Evolutionary conservation across 176 grass and related monocot species (phyloP).

Genomic region (Typha latifolia): DNA sequence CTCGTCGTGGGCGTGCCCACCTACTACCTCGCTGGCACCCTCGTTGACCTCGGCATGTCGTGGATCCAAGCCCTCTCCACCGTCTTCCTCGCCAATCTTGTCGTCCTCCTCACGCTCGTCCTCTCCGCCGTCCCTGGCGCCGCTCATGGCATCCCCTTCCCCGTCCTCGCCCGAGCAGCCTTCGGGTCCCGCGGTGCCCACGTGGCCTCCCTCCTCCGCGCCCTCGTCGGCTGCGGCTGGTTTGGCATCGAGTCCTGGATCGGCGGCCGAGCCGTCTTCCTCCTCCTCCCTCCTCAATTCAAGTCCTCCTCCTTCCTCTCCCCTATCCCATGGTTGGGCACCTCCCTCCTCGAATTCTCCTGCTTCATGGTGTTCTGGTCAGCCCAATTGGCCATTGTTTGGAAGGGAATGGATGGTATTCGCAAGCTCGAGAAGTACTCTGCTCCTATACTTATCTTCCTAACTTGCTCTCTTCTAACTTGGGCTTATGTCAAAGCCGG

Average conservation of each 20-base stretch:
- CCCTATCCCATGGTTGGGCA: constrained; percentile 39
- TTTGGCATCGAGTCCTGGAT: constrained; percentile 97
- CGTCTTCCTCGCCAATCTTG: constrained; percentile 46
- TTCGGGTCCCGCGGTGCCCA: constrained; percentile 68
- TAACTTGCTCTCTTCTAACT: constrained; percentile 58
- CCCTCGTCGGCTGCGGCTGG: constrained; percentile 79
- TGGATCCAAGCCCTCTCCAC: constrained; percentile 73
- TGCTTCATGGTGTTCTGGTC: constrained; percentile 85
- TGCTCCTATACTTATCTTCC: constrained; percentile 57
- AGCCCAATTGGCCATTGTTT: constrained; percentile 59
- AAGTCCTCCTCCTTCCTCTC: constrained; percentile 39
- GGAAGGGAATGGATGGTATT: constrained; percentile 75
- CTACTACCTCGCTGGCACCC: constrained; percentile 87
- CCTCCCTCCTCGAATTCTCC: constrained; percentile 58
- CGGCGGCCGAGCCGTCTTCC: constrained; percentile 63
- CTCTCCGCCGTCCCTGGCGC: constrained; percentile 60
- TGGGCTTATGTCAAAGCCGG: constrained; percentile 75
- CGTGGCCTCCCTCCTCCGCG: constrained; percentile 70
- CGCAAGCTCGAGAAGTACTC: constrained; percentile 77
- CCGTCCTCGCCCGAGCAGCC: constrained; percentile 66
- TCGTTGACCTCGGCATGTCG: constrained; percentile 95
- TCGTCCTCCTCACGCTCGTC: constrained; percentile 59
- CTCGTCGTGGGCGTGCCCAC: constrained; percentile 91
- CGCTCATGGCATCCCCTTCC: constrained; percentile 65
- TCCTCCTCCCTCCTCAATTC: constrained; percentile 47